Evolutionary conservation across 148 eudicot genomes (phyloP), one percentile per base, ranked within the genome.

Genomic region (Rhododendron kiyosumense): DNA sequence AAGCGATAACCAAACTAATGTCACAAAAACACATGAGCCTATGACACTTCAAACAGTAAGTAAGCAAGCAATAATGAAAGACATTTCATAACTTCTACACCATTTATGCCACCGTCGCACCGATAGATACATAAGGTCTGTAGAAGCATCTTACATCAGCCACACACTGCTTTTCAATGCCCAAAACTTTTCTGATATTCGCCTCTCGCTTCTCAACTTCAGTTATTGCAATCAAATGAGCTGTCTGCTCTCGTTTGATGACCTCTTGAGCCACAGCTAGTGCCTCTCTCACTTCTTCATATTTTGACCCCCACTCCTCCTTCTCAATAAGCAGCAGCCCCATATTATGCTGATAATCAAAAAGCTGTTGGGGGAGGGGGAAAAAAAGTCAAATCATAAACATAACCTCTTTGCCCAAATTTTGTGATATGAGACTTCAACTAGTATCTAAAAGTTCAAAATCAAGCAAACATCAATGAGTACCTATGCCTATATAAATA

Each of bases 291-390:
- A 94, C 81, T 78, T 94, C 93, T 83, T 91, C 96, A 86, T 87
- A 83, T 77, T 91, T 93, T 41, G 88, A 85, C 82, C 67, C 87
- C 91, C 94, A 90, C 84, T 92, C 87, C 54, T 94, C 87, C 83
- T 94, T 97, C 90, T 97, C 96, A 36, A 97, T 89, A 82, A 97
- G 90, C 22, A 97, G 90, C 81, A 95, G 90, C 22, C 98, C 99
- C 99, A 97, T 95, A 88, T 88, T 93, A 91, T 95, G 84, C 80
- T 97, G 99, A 82, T 95, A 94, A 86, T 95, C 98, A 80, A 88
- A 89, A 54, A 97, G 96, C 99, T 95, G 91, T 79, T 79, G 59
- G 73, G 76, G n/a, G 28, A 45, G 14, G 0, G 0, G 54, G 34
- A 49, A 22, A 57, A n/a, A 83, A 3, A 85, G 54, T 84, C 73